Base-by-base conservation (phyloP, 148 eudicot genomes). In the Arbutus unedo region DNA sequence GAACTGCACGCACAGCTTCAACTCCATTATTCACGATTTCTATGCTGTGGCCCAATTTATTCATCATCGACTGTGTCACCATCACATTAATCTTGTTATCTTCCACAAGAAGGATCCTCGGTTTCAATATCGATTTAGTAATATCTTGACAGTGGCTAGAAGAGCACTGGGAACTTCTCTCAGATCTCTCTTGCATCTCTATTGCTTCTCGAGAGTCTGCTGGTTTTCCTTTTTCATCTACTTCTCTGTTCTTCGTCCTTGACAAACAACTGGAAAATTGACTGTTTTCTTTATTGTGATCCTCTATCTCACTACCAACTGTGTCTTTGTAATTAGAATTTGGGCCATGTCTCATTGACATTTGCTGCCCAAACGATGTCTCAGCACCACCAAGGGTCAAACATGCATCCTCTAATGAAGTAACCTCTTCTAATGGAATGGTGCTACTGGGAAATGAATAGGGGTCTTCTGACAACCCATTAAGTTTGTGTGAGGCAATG, bases 1-100 rank as follows among this genome's bases (percentile, higher is more conserved):
- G 95, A 88, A 96, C 93, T 10, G 98, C 98, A 76, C 89, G 92
- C 80, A 96, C 87, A 41, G 98, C 98, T 88, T 96, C 98, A 4
- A 87, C 92, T 76, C 98, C 98, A 86, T 96, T 94, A 83, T 88
- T 92, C 14, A 91, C 98, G 4, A 96, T 93, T 51, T 91, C 91
- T 79, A 96, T 91, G 70, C 10, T 81, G 81, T 94, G 95, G 50
- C 98, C 98, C 80, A 96, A 72, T 80, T 82, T 95, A 76, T 85
- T 93, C 98, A 96, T 93, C 98, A 96, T 96, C 6, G 91, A 84
- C 47, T 88, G 83, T n/a, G 98, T 82, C 51, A 96, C 98, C 95
- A 91, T 90, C 74, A 96, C 95, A 85, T 93, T 93, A 53, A 94
- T 91, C 88, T 89, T 94, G 89, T 89, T 93, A 82, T 96, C 98